phyloP scores from a whole-genome alignment of 2,329 filamentous ascomycete genomes.

The Fusarium torulosum region DNA sequence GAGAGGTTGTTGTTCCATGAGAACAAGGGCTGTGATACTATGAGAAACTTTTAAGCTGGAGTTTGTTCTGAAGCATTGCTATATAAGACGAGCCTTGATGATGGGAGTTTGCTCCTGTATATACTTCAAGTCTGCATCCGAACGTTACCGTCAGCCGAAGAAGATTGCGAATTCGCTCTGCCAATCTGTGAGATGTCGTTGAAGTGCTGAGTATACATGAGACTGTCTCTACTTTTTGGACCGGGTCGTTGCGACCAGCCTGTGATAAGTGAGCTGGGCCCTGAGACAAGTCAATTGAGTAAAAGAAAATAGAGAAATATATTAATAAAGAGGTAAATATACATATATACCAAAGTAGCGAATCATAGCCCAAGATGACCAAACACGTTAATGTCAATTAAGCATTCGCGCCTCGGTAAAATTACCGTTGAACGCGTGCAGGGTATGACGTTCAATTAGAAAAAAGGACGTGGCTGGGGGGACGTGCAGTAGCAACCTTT shows the following conservation, averaged over 20 bases:
- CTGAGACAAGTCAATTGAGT: not conserved
- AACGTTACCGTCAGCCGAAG: no score
- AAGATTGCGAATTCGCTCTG: no score
- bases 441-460: constrained; percentile 18
- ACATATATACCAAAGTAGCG: not conserved
- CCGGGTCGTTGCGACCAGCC: not conserved
- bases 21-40: no score
- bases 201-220: not conserved
- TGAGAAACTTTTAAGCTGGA: no score
- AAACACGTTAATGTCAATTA: not conserved
- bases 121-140: no score
- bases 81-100: no score
- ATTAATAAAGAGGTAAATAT: not conserved
- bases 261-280: not conserved
- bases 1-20: no score
- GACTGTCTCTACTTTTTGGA: not conserved
- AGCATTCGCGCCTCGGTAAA: not conserved
- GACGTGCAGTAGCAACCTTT: constrained; percentile 15
- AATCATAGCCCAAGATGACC: not conserved
- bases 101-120: no score
- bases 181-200: not conserved
- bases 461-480: constrained; percentile 37
- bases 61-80: no score
- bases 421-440: constrained; percentile 14
- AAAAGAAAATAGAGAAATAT: not conserved